A percentile compares a stretch with the other conserved stretches of the same genome.
These are phyloP conservation scores for Diaporthe caulivora DNA, from an alignment of 2,329 filamentous ascomycete species.

Conservation along the genomic window DNA sequence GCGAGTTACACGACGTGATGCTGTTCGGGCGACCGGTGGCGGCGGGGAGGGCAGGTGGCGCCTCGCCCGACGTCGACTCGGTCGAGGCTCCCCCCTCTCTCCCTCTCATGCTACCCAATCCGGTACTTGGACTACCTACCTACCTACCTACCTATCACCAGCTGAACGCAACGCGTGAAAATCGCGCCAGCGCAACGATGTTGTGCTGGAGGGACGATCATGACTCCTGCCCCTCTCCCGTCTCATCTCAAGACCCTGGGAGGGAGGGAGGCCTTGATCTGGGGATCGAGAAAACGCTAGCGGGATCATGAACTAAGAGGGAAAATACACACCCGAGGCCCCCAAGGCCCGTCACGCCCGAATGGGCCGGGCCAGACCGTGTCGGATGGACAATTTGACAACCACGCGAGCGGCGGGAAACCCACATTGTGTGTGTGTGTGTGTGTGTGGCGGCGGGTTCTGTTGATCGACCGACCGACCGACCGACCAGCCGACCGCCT, in stretches of 20 bases:
- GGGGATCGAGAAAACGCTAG: not conserved
- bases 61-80: not conserved
- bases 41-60: not conserved
- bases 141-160: too few species aligned
- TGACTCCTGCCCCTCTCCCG: not conserved
- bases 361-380: not conserved
- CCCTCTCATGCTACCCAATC: not conserved
- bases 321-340: not conserved
- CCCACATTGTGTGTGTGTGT: too few species aligned
- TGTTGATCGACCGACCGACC: not conserved
- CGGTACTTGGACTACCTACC: too few species aligned
- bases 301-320: not conserved
- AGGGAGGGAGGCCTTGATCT: not conserved
- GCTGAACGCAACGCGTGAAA: too few species aligned
- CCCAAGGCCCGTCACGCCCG: not conserved
- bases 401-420: not conserved
- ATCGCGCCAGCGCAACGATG: not conserved
- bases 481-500: too few species aligned
- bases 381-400: not conserved
- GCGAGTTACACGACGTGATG: constrained; percentile 1
- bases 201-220: not conserved
- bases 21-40: not conserved
- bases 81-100: not conserved
- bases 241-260: too few species aligned
- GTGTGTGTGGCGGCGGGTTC: not conserved